phyloP scores from a whole-genome alignment of 129 eudicot species.

The Silybum marianum region DNA sequence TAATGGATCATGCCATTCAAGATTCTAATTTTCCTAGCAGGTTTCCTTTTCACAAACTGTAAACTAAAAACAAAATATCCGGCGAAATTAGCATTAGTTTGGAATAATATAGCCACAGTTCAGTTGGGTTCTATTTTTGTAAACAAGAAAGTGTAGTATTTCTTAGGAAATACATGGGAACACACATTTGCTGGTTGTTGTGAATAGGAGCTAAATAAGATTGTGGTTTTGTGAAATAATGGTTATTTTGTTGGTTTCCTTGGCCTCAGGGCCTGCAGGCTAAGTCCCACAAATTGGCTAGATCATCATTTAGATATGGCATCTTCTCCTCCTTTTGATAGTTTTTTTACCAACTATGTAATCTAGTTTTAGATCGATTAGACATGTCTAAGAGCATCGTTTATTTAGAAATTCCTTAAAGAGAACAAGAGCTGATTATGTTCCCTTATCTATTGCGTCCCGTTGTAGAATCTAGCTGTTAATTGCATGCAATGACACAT shows the following conservation, averaged over 20 bases:
- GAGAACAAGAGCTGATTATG: neutral
- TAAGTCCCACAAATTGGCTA: neutral
- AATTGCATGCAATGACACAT: neutral
- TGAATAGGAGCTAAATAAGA: neutral
- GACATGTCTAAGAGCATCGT: neutral
- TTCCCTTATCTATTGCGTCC: neutral
- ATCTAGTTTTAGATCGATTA: neutral
- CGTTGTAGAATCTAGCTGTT: neutral
- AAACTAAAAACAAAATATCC: neutral
- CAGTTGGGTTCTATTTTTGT: neutral
- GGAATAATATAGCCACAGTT: neutral
- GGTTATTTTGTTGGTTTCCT: neutral
- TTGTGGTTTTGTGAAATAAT: neutral
- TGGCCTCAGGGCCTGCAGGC: neutral
- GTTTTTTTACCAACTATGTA: neutral
- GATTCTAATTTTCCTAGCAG: constrained; percentile 8
- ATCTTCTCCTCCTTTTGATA: neutral
- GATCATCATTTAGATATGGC: neutral
- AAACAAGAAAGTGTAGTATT: neutral
- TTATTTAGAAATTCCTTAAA: neutral
- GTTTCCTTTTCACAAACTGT: neutral
- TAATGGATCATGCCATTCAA: neutral
- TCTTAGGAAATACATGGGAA: neutral
- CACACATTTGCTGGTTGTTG: neutral
- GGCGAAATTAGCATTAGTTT: neutral